Percentiles rank a stretch among this genome's conserved stretches.
These are phyloP conservation scores for Picea sitchensis DNA, from an alignment of 75 land plant species.

Conservation along the genomic window DNA sequence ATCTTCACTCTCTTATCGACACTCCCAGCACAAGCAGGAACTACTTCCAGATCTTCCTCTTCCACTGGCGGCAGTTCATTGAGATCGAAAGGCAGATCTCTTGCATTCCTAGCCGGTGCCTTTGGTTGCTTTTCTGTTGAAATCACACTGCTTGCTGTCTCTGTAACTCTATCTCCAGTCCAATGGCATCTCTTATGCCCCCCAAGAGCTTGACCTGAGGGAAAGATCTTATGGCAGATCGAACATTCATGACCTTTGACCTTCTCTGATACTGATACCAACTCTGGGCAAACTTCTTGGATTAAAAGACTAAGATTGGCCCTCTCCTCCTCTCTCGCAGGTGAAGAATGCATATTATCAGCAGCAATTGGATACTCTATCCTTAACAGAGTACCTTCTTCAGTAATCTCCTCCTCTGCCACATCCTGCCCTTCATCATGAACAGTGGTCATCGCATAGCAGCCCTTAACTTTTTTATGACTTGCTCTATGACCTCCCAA, in stretches of 20 bases:
- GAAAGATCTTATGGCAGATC: slow-evolving; percentile 41
- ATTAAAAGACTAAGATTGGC: neutral
- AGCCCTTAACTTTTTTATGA: slow-evolving; percentile 20
- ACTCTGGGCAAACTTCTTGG: neutral
- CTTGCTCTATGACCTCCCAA: slow-evolving; percentile 27
- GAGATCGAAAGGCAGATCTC: neutral
- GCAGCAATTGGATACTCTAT: slow-evolving; percentile 3
- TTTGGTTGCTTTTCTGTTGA: neutral
- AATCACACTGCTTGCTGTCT: neutral
- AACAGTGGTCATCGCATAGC: slow-evolving; percentile 10
- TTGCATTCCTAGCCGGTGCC: neutral
- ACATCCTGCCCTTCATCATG: neutral
- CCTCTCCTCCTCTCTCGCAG: neutral
- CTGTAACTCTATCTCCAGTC: slow-evolving; percentile 17
- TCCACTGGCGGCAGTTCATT: slow-evolving; percentile 2
- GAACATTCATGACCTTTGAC: slow-evolving; percentile 44
- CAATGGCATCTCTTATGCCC: slow-evolving; percentile 62
- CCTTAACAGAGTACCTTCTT: neutral
- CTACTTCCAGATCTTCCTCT: neutral
- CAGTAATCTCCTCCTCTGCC: slow-evolving; percentile 6
- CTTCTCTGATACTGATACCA: neutral
- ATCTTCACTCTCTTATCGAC: neutral
- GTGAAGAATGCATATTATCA: slow-evolving; percentile 5
- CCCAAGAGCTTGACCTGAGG: slow-evolving; percentile 57
- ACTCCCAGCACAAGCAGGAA: neutral